phyloP scores from a whole-genome alignment of 208 protist species.

The Acanthamoeba triangularis region DNA sequence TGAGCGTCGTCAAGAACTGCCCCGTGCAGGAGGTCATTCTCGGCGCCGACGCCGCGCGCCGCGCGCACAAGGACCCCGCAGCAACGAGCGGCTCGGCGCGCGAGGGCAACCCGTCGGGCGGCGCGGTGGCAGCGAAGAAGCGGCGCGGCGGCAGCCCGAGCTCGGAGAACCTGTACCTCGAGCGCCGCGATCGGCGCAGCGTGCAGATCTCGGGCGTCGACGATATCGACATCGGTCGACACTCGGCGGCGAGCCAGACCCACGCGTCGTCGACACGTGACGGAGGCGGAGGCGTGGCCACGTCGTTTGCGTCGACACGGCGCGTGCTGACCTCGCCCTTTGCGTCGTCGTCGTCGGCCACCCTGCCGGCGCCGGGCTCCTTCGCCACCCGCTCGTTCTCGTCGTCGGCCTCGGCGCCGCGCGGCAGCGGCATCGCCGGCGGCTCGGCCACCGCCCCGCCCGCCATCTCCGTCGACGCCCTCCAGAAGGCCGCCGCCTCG shows the following conservation, averaged over 20 bases:
- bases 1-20: slow-evolving; percentile 45
- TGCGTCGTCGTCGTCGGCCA: slow-evolving; percentile 12
- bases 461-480: slow-evolving; percentile 13
- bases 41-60: slow-evolving; percentile 19
- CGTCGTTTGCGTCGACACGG: neutral
- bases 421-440: neutral
- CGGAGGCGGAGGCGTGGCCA: neutral
- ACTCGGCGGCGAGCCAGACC: neutral
- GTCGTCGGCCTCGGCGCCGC: neutral
- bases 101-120: neutral
- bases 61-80: neutral
- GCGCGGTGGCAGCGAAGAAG: neutral
- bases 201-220: neutral
- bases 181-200: neutral
- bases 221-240: neutral
- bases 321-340: neutral
- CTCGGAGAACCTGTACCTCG: slow-evolving; percentile 3
- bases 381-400: neutral
- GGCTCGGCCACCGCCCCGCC: neutral
- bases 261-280: neutral
- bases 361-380: neutral
- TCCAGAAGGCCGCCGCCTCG: slow-evolving; percentile 14
- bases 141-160: neutral
- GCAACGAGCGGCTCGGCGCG: neutral
- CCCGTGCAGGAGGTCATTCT: slow-evolving; percentile 42